phyloP scores from a whole-genome alignment of 768 basidiomycete species.

The Leucocoprinus leucothites region DNA sequence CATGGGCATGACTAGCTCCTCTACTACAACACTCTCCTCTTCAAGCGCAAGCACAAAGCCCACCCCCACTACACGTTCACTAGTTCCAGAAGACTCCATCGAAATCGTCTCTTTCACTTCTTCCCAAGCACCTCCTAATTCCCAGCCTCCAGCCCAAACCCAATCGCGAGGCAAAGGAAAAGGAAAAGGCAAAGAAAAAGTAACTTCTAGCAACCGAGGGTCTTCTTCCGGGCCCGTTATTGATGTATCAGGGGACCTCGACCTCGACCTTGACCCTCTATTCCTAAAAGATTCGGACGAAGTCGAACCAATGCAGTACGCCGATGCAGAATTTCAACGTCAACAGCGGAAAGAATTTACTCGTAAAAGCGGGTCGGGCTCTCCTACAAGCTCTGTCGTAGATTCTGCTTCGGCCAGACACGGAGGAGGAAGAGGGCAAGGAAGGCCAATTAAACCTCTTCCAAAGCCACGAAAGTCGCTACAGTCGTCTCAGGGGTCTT shows the following conservation, averaged over 20 bases:
- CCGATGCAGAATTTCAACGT: constrained; percentile 1
- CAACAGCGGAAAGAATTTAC: background rate
- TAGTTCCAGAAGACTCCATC: background rate
- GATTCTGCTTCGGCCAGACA: background rate
- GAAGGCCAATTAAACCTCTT: constrained; percentile 5
- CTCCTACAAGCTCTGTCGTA: background rate
- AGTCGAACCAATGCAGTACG: constrained; percentile 18
- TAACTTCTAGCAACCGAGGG: background rate
- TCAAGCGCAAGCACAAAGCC: background rate
- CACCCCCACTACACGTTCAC: background rate
- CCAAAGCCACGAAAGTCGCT: background rate
- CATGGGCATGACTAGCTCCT: background rate
- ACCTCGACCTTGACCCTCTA: constrained; percentile 11
- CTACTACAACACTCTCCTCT: background rate
- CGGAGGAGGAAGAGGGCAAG: background rate
- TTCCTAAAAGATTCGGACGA: constrained; percentile 26
- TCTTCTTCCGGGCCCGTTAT: background rate
- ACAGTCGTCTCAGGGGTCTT: background rate
- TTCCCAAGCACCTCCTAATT: background rate
- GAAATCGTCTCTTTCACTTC: constrained; percentile 15
- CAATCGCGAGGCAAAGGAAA: constrained; percentile 1
- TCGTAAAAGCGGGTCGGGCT: background rate
- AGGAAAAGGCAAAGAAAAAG: background rate
- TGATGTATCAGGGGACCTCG: background rate
- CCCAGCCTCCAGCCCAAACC: background rate